Conservation (phyloP, 495 filamentous ascomycete species). For the Platismatia glauca region DNA sequence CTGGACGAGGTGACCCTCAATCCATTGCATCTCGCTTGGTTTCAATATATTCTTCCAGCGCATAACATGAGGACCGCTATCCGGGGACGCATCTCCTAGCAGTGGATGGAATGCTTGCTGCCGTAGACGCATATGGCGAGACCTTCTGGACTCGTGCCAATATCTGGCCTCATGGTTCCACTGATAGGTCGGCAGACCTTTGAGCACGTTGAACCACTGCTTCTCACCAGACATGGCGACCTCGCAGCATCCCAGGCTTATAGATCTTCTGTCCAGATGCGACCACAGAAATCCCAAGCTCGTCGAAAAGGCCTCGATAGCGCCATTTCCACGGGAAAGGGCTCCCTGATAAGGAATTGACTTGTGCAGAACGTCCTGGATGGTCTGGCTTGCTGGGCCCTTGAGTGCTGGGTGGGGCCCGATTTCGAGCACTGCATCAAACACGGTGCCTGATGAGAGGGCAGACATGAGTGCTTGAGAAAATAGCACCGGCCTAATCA, state of each 20-base stretch:
- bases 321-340: conserved; percentile 32
- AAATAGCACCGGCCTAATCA: conserved; percentile 44
- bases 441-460: background rate
- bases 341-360: conserved; percentile 35
- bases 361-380: conserved; percentile 24
- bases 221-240: conserved; percentile 8
- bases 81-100: conserved; percentile 23
- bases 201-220: background rate
- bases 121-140: conserved; percentile 14
- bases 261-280: background rate
- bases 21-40: conserved; percentile 19
- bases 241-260: background rate
- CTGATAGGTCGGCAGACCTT: conserved; percentile 38
- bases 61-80: background rate
- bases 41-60: conserved; percentile 24
- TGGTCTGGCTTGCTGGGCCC: conserved; percentile 37
- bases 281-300: background rate
- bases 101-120: conserved; percentile 23
- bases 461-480: background rate
- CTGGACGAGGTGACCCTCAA: conserved; percentile 24
- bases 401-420: conserved; percentile 49
- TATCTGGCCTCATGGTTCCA: conserved; percentile 41
- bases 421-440: conserved; percentile 38
- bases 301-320: conserved; percentile 13
- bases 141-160: conserved; percentile 39